Percentiles rank a stretch among this genome's conserved stretches.
phyloP scores from a whole-genome alignment of 1,284 basidiomycete genomes.

The Coriolopsis trogii region DNA sequence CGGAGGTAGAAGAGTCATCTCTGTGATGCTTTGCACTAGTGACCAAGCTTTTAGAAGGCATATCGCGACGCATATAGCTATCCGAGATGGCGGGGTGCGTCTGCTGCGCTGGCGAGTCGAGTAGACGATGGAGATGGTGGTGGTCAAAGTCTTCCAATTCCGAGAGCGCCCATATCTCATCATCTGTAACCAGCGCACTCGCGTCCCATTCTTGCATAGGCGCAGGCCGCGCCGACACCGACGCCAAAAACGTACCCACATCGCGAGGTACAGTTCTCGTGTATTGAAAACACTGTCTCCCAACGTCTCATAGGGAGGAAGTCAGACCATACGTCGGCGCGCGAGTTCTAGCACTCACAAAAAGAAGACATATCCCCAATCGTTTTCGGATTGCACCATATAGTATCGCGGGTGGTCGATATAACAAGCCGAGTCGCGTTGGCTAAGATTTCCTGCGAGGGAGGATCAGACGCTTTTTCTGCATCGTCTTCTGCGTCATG shows the following conservation, averaged over 20 bases:
- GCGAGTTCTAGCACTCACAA: too few relatives aligned
- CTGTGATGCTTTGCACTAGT: not conserved
- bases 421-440: not conserved
- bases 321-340: not conserved
- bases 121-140: conserved; percentile 5
- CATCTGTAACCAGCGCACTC: not conserved
- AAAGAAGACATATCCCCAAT: not conserved
- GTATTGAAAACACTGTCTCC: not conserved
- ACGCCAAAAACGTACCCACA: too few relatives aligned
- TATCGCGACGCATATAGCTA: too few relatives aligned
- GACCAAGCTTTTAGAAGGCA: too few relatives aligned
- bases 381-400: conserved; percentile 1
- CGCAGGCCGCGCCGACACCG: too few relatives aligned
- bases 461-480: too few relatives aligned
- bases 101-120: not conserved
- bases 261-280: not conserved
- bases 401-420: not conserved
- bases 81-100: not conserved
- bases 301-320: not conserved
- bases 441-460: not conserved
- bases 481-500: not conserved
- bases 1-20: not conserved
- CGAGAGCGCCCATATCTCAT: conserved; percentile 15
- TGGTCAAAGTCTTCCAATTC: conserved; percentile 27
- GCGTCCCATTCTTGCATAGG: conserved; percentile 16